These are phyloP conservation scores for Stromatinia cepivora DNA, from an alignment of 2,329 filamentous ascomycete species.

Conservation along the genomic window DNA sequence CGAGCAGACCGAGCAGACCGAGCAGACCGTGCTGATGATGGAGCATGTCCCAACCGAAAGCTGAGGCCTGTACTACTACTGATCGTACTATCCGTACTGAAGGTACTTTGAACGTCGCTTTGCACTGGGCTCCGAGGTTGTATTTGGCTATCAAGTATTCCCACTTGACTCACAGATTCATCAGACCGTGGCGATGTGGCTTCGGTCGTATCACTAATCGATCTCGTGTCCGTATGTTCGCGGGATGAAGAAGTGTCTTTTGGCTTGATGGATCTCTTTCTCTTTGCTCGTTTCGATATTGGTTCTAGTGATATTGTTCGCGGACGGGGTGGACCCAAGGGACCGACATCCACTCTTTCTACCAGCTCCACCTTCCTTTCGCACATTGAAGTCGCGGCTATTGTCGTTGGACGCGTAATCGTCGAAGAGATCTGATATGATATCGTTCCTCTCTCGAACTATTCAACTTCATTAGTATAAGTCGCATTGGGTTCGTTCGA, in stretches of 20 bases:
- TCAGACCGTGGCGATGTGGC: conserved; percentile 36
- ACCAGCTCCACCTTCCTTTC: conserved; percentile 78
- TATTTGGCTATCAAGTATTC: conserved; percentile 43
- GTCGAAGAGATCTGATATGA: conserved; percentile 90
- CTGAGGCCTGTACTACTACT: conserved; percentile 49
- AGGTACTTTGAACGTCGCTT: conserved; percentile 63
- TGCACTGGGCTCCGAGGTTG: conserved; percentile 50
- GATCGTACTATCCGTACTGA: conserved; percentile 65
- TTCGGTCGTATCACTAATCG: conserved; percentile 32
- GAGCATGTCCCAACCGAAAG: conserved; percentile 42
- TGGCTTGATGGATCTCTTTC: conserved; percentile 39
- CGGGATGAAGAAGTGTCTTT: conserved; percentile 28
- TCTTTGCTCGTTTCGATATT: conserved; percentile 68
- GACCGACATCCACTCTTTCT: conserved; percentile 82
- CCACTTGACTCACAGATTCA: conserved; percentile 41
- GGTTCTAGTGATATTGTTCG: conserved; percentile 86
- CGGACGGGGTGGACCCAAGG: conserved; percentile 71
- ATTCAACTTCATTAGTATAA: conserved; percentile 14
- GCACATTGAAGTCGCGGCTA: conserved; percentile 75
- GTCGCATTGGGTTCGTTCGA: conserved; percentile 9
- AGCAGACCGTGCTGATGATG: conserved; percentile 42
- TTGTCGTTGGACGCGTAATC: conserved; percentile 83
- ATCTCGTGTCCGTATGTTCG: conserved; percentile 32
- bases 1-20: conserved; percentile 46
- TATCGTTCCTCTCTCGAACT: conserved; percentile 96